Evolutionary conservation across 257 asterid species (phyloP), one percentile per base, ranked within the genome.

Genomic region (Eustoma russellianum): DNA sequence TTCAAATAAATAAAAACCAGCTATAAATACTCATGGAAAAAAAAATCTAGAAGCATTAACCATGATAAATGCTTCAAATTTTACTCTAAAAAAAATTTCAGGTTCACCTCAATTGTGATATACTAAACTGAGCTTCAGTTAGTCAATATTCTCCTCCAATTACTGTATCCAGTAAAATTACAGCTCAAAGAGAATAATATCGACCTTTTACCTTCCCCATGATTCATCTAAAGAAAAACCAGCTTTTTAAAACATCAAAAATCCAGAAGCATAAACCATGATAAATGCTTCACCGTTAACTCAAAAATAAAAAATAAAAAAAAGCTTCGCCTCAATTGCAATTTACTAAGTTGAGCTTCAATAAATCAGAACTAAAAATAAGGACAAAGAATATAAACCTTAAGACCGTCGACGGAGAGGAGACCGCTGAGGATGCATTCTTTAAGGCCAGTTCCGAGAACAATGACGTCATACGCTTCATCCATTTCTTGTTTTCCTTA

Each of bases 391-490:
- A 40, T 28, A 2, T 40, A n/a, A 44, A 71, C 77, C 77, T 71
- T 71, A 7, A 71, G 70, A 63, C 77, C 70, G 33, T 71, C 73
- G 52, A 71, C 77, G 45, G 77, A 71, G 64, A 71, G 77, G 44
- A 71, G 77, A 50, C 73, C 77, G 59, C 73, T 71, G 61, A 71
- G 77, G 77, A 71, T 71, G 61, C 77, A 71, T 59, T 71, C 77
- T 48, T 66, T 71, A 56, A 71, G 77, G 41, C 77, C 77, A 12
- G 73, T 71, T 9, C 77, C 77, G 17, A 71, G 73, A 35, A 71
- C 77, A 30, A 71, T 67, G 60, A 71, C 77, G 49, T 71, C 77
- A 34, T 66, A 71, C 67, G 62, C 77, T 55, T 71, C 73, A 55
- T 71, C 77, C 77, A 72, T 72, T 45, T 30, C 33, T 45, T 35